Conservation (phyloP, 805 yeast genomes). For the Starmerella stigmatis region DNA sequence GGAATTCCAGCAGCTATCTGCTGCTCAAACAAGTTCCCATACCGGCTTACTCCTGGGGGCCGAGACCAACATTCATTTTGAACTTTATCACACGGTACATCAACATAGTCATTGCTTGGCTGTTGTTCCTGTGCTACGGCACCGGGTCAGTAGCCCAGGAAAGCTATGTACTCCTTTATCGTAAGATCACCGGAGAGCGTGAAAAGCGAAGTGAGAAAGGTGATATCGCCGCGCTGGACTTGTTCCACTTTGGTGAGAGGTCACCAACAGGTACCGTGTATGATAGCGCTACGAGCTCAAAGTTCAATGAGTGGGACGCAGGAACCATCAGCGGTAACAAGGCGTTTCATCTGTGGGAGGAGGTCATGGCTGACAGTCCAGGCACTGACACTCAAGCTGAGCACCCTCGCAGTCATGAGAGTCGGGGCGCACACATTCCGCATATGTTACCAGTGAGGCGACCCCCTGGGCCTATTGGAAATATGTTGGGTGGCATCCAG, state of each 20-base stretch:
- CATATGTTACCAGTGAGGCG: no score
- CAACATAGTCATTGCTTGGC: slow-evolving; percentile 21
- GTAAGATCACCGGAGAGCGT: background rate
- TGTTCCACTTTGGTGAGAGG: background rate
- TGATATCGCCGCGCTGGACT: background rate
- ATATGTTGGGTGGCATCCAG: no score
- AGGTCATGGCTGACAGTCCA: background rate
- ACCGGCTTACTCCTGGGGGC: background rate
- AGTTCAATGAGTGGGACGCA: slow-evolving; percentile 3
- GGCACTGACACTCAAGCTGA: no score
- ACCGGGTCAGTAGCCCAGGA: slow-evolving; percentile 20
- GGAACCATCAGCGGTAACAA: background rate
- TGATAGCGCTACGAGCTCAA: background rate
- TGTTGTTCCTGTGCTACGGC: slow-evolving; percentile 24
- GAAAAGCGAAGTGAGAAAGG: background rate
- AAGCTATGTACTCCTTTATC: slow-evolving; percentile 10
- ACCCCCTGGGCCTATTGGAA: no score
- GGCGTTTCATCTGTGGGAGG: background rate
- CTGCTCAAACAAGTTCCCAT: background rate
- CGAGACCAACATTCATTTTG: slow-evolving; percentile 4
- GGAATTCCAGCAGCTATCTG: slow-evolving; percentile 9
- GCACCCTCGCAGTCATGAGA: no score
- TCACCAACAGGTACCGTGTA: background rate
- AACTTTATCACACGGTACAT: slow-evolving; percentile 11
- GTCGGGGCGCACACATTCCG: no score